Percentiles rank a stretch among this genome's conserved stretches.
Conservation (phyloP, 1,284 basidiomycete genomes). For the Ceratobasidium sp. region DNA sequence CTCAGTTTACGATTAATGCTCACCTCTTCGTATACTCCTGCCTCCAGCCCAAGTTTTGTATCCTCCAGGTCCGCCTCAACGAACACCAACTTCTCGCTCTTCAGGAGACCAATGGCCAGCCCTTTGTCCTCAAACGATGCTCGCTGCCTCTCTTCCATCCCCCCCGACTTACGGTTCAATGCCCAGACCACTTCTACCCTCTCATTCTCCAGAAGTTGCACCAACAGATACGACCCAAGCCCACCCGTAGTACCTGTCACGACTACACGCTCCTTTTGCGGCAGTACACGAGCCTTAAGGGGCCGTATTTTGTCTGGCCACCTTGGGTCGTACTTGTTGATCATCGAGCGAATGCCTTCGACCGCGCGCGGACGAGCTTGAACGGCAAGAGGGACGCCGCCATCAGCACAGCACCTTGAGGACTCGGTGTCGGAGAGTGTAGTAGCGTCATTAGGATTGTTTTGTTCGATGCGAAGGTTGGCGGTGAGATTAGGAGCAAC, state of each 20-base stretch:
- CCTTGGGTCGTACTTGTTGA: slow-evolving; percentile 6
- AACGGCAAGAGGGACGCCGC: too few relatives aligned
- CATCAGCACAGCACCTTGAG: too few relatives aligned
- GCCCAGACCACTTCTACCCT: slow-evolving; percentile 43
- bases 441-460: too few relatives aligned
- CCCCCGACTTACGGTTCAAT: slow-evolving; percentile 39
- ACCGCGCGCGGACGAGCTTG: not conserved
- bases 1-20: slow-evolving; percentile 50
- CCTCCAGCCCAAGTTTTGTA: not conserved
- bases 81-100: slow-evolving; percentile 13
- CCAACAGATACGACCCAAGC: slow-evolving; percentile 55
- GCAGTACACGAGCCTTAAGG: not conserved
- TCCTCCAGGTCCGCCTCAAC: slow-evolving; percentile 7
- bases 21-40: slow-evolving; percentile 9
- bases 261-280: slow-evolving; percentile 50
- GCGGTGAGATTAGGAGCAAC: too few relatives aligned
- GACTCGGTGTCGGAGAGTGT: too few relatives aligned
- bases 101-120: not conserved
- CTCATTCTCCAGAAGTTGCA: slow-evolving; percentile 50
- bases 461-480: too few relatives aligned
- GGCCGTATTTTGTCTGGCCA: not conserved
- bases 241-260: slow-evolving; percentile 58
- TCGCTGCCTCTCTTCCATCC: slow-evolving; percentile 50
- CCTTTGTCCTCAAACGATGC: slow-evolving; percentile 30
- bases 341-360: not conserved